Conservation (phyloP, 129 eudicot species). For the Saposhnikovia divaricata region DNA sequence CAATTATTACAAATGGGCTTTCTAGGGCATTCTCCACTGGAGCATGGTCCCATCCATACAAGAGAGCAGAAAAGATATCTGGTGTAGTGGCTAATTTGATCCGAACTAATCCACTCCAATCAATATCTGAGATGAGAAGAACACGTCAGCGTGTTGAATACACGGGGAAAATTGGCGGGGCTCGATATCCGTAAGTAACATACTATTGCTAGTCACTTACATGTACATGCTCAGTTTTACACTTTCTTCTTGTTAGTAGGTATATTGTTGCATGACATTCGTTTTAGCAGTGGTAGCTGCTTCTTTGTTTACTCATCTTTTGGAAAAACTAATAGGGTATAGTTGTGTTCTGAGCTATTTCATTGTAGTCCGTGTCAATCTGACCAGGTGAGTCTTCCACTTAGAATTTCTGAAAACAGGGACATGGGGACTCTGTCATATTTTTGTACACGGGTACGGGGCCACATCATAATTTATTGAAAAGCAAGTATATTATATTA, state of each 20-base stretch:
- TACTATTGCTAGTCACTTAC: neutral
- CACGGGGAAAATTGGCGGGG: constrained; percentile 87
- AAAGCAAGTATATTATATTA: neutral
- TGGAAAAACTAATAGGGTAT: neutral
- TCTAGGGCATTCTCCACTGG: constrained; percentile 93
- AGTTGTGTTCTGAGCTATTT: neutral
- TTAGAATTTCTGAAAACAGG: neutral
- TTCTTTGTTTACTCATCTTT: neutral
- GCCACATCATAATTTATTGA: neutral
- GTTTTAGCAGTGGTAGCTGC: neutral
- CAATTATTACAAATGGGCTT: constrained; percentile 81
- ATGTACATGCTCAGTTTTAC: neutral
- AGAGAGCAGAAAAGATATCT: constrained; percentile 57
- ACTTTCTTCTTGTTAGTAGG: neutral
- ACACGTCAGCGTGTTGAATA: constrained; percentile 82
- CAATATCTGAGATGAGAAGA: constrained; percentile 79
- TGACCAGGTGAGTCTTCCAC: neutral
- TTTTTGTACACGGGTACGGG: neutral
- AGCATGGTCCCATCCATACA: constrained; percentile 79
- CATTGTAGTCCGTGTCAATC: neutral
- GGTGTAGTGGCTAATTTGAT: constrained; percentile 86
- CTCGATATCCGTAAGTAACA: constrained; percentile 85
- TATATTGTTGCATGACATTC: neutral
- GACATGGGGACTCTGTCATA: neutral
- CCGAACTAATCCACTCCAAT: constrained; percentile 82